Evolutionary conservation across 352 stramenopile genomes (phyloP), one percentile per base, ranked within the genome.

Genomic region (Aphanomyces invadans): DNA sequence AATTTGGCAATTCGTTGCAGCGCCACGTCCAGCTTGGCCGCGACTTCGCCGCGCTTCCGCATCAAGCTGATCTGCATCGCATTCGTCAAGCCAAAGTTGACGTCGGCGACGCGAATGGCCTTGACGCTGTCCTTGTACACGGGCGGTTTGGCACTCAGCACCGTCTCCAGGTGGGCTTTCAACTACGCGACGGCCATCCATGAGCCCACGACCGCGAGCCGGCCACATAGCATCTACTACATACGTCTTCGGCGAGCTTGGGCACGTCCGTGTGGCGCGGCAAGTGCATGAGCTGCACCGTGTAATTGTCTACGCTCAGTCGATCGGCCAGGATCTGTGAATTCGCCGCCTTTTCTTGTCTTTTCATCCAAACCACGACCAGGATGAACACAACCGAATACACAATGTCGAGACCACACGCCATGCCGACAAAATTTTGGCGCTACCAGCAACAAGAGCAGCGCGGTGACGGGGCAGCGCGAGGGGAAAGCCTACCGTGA

Each of bases 51-150:
- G 25, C 84, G 84, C 33, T 78, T 76, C 21, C 76, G 69, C 5
- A 93, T 74, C 29, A 90, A 60, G 59, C 82, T 77, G 4, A 91
- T 56, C 31, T 88, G 84, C 1, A 74, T 73, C 2, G 80, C 84
- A 3, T 74, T 81, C 44, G 73, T 86, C 64, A 89, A 85, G 19
- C 82, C 82, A 56, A 93, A 93, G 62, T 91, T 81, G 15, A 93
- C 78, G 57, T 93, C 81, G 0, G 82, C 84, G 55, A 93, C 76
- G 45, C 73, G 74, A 49, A 93, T 77, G 28, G 72, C 73, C 44
- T 90, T 79, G 0, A 91, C 19, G 17, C 86, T 74, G 15, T 71
- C 62, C n/a, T 76, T 76, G n/a, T 87, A 90, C 21, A 67, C 68
- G 10, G 78, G 72, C 0, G 81, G 70, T 10, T 74, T 69, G 23